Base-by-base conservation (phyloP, 805 yeast genomes). In the Sungouiella thailandica region DNA sequence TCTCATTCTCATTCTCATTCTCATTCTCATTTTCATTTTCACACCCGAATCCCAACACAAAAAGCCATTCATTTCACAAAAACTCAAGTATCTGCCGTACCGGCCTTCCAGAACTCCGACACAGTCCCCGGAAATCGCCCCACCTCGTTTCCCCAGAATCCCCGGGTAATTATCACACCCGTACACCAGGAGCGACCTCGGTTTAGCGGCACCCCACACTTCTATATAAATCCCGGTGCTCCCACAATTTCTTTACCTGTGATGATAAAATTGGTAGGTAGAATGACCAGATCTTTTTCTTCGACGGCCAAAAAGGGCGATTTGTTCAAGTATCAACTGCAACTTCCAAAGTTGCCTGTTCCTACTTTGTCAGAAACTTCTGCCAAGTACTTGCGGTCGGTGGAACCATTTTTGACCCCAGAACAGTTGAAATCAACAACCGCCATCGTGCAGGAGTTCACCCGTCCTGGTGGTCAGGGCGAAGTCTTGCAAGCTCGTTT, bases 331-430 rank as follows among this genome's bases (percentile, higher is more conserved):
- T 76, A 69, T 63, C 96, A 89, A 57, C 67, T 72, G 25, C 63
- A 76, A 29, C 72, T 90, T 34, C 97, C 97, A 5, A 70, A 76
- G 31, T 72, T 90, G 46, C 97, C 97, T 0, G 95, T 90, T 5
- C 98, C 98, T 2, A 61, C 80, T 1, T 68, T 90, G 37, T 70
- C 76, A 36, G 76, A 78, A 34, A 86, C 97, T 3, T 72, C 83
- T 28, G 57, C 65, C 8, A 74, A 75, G 39, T 90, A 86, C 58
- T 68, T 89, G 52, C 67, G 72, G 41, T 74, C 94, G 2, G 74
- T 90, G 29, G 74, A 72, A 48, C 96, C 97, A 1, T 77, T 70
- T 32, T 69, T 75, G 32, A 65, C 72, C 11, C 58, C 65, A 15
- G 67, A 66, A 20, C 78, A 77, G 49, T 72, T 74, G 35, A 64